Evolutionary conservation across 192 early-diverging fungal genomes (phyloP), one percentile per base, ranked within the genome.

Genomic region (Coemansia sp.): DNA sequence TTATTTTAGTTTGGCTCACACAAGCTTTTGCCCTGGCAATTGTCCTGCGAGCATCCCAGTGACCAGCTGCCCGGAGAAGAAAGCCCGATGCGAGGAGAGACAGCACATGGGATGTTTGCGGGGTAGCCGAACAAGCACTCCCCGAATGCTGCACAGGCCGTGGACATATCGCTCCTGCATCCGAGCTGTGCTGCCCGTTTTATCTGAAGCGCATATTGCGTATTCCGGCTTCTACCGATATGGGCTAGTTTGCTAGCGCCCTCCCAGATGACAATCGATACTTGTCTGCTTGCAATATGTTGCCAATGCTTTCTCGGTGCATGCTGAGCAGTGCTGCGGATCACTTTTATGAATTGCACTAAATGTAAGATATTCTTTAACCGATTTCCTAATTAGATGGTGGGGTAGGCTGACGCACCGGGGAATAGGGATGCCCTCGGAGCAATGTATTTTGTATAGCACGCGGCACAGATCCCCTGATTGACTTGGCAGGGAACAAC

Each of bases 61-160:
- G 53, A 55, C 53, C 53, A 55, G 21, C 24, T 22, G 51, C 6
- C 51, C 12, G 25, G 25, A 55, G 25, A 29, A 55, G 53, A 55
- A 55, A 55, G 53, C n/a, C 52, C 53, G 53, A 25, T 55, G 53
- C 53, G 29, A 55, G 53, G 53, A 22, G 53, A n/a, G 29, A 21
- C n/a, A 17, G n/a, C 47, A 21, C 47, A 49, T 19, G n/a, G 17
- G 15, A 21, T 49, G 24, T 55, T 55, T 55, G 53, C 29, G 53
- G 53, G 53, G 53, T 55, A 55, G 53, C 27, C 14, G 53, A 55
- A 55, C 29, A 55, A 29, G 19, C 51, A 29, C 10, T 3, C 15
- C 4, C n/a, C 47, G 47, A n/a, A 17, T 49, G 47, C n/a, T 8
- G 47, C 15, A n/a, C 41, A 43, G 41, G 41, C 41, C 9, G 41